Percentiles rank a stretch among this genome's conserved stretches.
Conservation (phyloP, 2,329 filamentous ascomycete species). For the Amphichorda felina region DNA sequence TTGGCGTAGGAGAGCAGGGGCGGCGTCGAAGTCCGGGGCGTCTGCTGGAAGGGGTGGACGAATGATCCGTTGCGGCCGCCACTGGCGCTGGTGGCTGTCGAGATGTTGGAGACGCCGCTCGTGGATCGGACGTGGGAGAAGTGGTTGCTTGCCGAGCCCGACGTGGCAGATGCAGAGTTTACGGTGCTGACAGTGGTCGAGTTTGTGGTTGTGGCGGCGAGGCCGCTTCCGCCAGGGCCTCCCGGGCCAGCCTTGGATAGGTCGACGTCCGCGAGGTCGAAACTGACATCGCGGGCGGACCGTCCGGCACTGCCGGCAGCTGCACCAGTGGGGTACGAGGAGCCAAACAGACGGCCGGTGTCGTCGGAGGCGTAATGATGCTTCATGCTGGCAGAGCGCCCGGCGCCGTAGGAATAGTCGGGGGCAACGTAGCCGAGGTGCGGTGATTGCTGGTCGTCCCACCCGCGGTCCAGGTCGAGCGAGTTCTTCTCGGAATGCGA, state of each 20-base stretch:
- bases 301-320: neutral
- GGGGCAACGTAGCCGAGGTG: slow-evolving; percentile 13
- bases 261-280: slow-evolving; percentile 26
- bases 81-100: slow-evolving; percentile 42
- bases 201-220: slow-evolving; percentile 15
- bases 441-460: slow-evolving; percentile 37
- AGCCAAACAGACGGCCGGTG: neutral
- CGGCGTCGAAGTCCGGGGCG: slow-evolving; percentile 46
- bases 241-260: slow-evolving; percentile 5
- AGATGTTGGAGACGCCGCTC: slow-evolving; percentile 45
- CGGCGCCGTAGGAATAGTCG: slow-evolving; percentile 7
- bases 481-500: slow-evolving; percentile 48
- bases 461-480: slow-evolving; percentile 47
- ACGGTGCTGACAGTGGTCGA: slow-evolving; percentile 1
- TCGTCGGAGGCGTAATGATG: slow-evolving; percentile 8
- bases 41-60: slow-evolving; percentile 55
- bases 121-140: slow-evolving; percentile 46
- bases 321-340: neutral
- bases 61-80: slow-evolving; percentile 35
- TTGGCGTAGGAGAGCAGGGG: slow-evolving; percentile 43
- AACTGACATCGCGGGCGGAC: slow-evolving; percentile 29
- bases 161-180: slow-evolving; percentile 14
- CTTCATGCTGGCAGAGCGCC: slow-evolving; percentile 5
- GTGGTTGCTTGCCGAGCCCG: slow-evolving; percentile 1
- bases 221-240: slow-evolving; percentile 5